A percentile compares a stretch with the other conserved stretches of the same genome.
Conservation (phyloP, 108 stramenopile genomes). For the Skeletonema costatum region DNA sequence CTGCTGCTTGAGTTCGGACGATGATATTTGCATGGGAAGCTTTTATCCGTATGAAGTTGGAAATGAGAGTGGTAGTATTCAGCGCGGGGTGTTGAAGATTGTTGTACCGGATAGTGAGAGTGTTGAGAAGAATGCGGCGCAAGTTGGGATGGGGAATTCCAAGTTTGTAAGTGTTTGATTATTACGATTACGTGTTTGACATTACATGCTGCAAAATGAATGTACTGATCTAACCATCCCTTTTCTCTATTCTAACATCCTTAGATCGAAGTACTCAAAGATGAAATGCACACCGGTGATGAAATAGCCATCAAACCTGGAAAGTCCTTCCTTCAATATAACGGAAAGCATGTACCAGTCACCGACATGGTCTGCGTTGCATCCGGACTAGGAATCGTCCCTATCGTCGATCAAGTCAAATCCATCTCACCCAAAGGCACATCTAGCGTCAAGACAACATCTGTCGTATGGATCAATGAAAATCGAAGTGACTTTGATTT, state of each 20-base stretch:
- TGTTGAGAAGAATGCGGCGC: constrained; percentile 39
- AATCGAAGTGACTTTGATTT: constrained; percentile 63
- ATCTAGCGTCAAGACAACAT: constrained; percentile 61
- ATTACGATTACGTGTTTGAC: neutral
- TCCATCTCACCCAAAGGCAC: constrained; percentile 55
- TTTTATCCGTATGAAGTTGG: constrained; percentile 53
- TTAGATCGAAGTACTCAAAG: constrained; percentile 53
- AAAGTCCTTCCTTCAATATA: constrained; percentile 50
- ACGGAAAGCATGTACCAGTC: constrained; percentile 70
- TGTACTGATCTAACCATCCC: neutral
- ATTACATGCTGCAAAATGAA: neutral
- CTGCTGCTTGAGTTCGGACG: constrained; percentile 60
- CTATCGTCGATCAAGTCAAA: constrained; percentile 68
- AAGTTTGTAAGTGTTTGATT: constrained; percentile 56
- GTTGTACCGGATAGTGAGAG: constrained; percentile 1
- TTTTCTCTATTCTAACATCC: neutral
- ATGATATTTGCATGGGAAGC: constrained; percentile 59
- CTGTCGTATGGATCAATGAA: constrained; percentile 72
- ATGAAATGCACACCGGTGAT: constrained; percentile 67
- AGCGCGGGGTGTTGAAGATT: constrained; percentile 2
- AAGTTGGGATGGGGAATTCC: constrained; percentile 43
- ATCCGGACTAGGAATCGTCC: constrained; percentile 66
- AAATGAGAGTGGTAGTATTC: constrained; percentile 48
- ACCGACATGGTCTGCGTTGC: constrained; percentile 74
- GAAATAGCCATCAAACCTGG: constrained; percentile 77